phyloP scores from a whole-genome alignment of 164 flowering plant genomes.

The Paratinospora sagittata region DNA sequence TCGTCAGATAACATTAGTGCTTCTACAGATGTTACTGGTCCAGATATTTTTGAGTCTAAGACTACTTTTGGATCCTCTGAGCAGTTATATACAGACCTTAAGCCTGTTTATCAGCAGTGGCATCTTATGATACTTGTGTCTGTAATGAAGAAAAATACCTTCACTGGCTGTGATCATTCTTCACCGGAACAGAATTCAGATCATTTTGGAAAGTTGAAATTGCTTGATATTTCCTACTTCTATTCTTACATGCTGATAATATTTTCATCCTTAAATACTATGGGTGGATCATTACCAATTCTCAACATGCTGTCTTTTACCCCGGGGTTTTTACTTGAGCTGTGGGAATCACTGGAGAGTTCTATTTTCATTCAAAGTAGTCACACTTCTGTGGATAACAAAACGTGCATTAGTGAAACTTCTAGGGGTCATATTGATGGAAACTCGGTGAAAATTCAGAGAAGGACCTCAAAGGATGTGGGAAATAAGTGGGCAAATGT shows the following conservation, averaged over 20 bases:
- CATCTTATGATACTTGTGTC: conserved; percentile 71
- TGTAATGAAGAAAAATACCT: conserved; percentile 25
- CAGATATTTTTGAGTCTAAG: conserved; percentile 16
- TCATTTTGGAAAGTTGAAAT: conserved; percentile 27
- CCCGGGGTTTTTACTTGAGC: conserved; percentile 63
- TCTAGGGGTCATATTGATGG: conserved; percentile 22
- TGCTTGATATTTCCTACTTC: conserved; percentile 58
- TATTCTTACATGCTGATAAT: conserved; percentile 74
- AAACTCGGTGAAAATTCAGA: conserved; percentile 38
- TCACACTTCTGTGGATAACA: conserved; percentile 13
- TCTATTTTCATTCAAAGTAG: conserved; percentile 34
- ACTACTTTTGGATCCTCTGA: conserved; percentile 25
- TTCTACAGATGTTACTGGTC: conserved; percentile 15
- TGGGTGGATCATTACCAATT: conserved; percentile 56
- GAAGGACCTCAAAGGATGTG: conserved; percentile 39
- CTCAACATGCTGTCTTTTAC: conserved; percentile 91
- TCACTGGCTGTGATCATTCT: conserved; percentile 2
- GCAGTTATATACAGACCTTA: conserved; percentile 47
- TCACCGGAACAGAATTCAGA: conserved; percentile 12
- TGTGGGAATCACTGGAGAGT: conserved; percentile 65
- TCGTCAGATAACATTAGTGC: conserved; percentile 18
- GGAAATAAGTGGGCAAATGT: conserved; percentile 65
- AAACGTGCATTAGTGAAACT: conserved; percentile 17
- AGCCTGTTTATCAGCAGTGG: conserved; percentile 81
- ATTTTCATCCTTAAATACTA: conserved; percentile 54